Conservation (phyloP, 1,284 basidiomycete genomes). For the Ceratobasidium sp. region DNA sequence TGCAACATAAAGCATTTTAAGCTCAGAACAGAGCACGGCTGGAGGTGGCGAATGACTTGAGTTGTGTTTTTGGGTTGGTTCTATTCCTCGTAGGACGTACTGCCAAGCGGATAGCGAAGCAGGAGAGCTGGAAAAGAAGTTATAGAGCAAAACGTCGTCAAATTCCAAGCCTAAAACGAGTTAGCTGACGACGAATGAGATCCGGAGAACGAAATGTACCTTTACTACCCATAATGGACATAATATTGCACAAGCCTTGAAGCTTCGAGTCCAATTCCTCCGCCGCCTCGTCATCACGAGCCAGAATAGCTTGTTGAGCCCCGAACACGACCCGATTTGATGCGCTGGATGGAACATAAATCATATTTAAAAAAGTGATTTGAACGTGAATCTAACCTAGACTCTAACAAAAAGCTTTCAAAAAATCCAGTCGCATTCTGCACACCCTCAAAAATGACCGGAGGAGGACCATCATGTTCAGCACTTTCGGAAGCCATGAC, state of each 20-base stretch:
- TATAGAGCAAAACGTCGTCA: conserved; percentile 14
- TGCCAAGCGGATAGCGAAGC: background rate
- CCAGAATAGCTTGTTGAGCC: conserved; percentile 22
- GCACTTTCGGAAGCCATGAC: conserved; percentile 42
- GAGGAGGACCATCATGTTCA: background rate
- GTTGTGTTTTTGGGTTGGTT: too few species aligned
- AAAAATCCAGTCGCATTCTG: conserved; percentile 13
- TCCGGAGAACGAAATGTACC: background rate
- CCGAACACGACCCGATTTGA: conserved; percentile 18
- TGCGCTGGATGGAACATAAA: too few species aligned
- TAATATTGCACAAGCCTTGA: conserved; percentile 31
- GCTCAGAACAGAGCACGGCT: conserved; percentile 33
- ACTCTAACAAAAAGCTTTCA: conserved; percentile 17
- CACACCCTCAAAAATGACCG: conserved; percentile 7
- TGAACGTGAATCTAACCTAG: background rate
- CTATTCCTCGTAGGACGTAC: background rate
- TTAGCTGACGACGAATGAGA: background rate
- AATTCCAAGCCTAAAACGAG: conserved; percentile 8
- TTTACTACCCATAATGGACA: conserved; percentile 38
- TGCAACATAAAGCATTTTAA: conserved; percentile 48
- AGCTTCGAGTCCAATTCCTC: conserved; percentile 22
- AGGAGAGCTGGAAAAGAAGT: conserved; percentile 13
- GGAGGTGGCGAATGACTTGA: too few species aligned
- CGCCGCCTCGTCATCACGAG: conserved; percentile 13
- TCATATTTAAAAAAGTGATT: background rate